Base-by-base conservation (phyloP, 1,284 basidiomycete genomes). In the Stereum hirsutum region DNA sequence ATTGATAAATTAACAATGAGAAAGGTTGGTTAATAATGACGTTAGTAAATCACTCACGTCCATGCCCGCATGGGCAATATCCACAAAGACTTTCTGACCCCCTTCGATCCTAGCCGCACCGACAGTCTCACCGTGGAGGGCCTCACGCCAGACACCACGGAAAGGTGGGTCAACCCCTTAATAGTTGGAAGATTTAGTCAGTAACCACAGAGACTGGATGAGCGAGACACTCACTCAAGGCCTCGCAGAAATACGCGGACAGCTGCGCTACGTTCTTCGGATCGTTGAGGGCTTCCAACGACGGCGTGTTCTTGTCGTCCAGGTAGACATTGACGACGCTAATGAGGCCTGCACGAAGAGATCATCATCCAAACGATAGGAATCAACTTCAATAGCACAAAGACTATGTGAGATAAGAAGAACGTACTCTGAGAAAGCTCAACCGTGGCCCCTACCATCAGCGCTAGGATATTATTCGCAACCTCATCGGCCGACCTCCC, bases 401-500 rank as follows among this genome's bases (percentile, higher is more conserved):
- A 20, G 5, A 38, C n/a, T 12, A 1, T 4, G 11, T 10, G 17
- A 11, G n/a, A 2, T 5, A 11, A 40, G 11, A 32, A 19, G 33
- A 7, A 55, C 72, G 27, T 52, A 78, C 83, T 72, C 46, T 89
- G 68, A 12, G 80, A 74, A 32, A 88, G 57, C 61, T 88, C 84
- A 10, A 80, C 78, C 4, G 78, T 75, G 3, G 75, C 64, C 19
- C 75, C 73, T 42, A 88, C 72, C 60, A 87, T 64, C 24, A 89
- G 59, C n/a, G 84, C 82, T 26, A 89, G 58, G 33, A 88, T 65
- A 24, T 74, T 74, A 54, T 86, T 86, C 7, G 78, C 71, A 12
- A 83, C 62, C 43, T 80, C 70, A 41, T 84, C 78, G 2, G 64
- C 62, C 4, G 74, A 69, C 35, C 70, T 68, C 3, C 77, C 76